Conservation (phyloP, 2,329 filamentous ascomycete species). For the Aphanocladium album region DNA sequence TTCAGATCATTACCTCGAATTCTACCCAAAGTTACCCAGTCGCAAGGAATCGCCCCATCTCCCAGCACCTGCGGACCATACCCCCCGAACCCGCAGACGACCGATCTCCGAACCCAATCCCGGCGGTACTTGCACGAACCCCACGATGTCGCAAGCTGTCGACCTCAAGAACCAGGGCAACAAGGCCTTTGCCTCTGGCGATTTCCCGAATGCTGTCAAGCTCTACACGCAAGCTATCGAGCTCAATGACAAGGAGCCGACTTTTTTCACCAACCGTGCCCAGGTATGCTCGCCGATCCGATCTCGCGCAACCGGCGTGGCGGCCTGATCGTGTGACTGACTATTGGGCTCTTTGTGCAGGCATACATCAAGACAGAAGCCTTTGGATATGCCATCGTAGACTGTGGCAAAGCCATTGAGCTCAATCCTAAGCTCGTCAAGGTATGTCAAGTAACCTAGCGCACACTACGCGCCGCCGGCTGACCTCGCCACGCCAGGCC, state of each 20-base stretch:
- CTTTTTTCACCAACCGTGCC: conserved; percentile 90
- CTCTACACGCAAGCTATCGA: conserved; percentile 86
- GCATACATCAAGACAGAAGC: conserved; percentile 93
- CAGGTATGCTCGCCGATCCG: conserved; percentile 50
- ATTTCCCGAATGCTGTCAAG: conserved; percentile 78
- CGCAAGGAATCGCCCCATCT: not conserved
- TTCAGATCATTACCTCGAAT: not conserved
- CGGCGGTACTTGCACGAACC: not conserved
- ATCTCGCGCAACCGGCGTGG: conserved; percentile 15
- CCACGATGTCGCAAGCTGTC: conserved; percentile 55
- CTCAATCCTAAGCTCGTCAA: conserved; percentile 85
- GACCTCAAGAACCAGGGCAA: conserved; percentile 93
- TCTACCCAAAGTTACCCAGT: not conserved
- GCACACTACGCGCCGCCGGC: not conserved
- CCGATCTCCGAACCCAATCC: not conserved
- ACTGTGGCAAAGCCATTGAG: conserved; percentile 87
- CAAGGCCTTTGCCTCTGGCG: conserved; percentile 80
- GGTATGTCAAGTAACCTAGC: conserved; percentile 43
- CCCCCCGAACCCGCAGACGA: not conserved
- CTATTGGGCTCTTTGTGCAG: conserved; percentile 40
- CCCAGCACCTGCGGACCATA: not conserved
- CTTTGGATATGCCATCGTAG: conserved; percentile 86
- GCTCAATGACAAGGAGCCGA: conserved; percentile 73
- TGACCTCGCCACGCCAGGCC: conserved; percentile 49
- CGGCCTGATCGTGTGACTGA: conserved; percentile 43